These are phyloP conservation scores for Radiomyces spectabilis DNA, from an alignment of 192 early-diverging fungal species.

Conservation along the genomic window DNA sequence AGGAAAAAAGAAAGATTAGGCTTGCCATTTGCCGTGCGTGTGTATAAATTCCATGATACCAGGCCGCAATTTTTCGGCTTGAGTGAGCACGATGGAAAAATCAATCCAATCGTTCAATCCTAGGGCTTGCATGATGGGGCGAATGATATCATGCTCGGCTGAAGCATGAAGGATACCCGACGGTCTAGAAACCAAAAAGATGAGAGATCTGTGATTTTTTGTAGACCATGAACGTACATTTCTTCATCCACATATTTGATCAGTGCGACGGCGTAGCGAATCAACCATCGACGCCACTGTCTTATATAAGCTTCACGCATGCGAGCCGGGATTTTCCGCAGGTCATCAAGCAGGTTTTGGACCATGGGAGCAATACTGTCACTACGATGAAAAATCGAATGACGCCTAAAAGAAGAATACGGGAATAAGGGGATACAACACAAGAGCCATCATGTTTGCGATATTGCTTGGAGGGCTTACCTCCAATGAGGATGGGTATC, in stretches of 20 bases:
- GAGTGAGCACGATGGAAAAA: slow-evolving; percentile 36
- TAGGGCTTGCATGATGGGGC: slow-evolving; percentile 13
- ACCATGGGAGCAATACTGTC: slow-evolving; percentile 34
- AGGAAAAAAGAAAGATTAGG: too few species aligned
- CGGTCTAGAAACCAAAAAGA: too few species aligned
- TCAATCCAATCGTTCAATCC: slow-evolving; percentile 23
- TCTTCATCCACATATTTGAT: slow-evolving; percentile 34
- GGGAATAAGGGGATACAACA: neutral
- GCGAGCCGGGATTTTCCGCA: slow-evolving; percentile 26
- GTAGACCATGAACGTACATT: too few species aligned
- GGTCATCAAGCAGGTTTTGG: slow-evolving; percentile 33
- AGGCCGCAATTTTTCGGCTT: slow-evolving; percentile 38
- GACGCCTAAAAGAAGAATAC: slow-evolving; percentile 23
- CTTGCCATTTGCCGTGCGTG: too few species aligned
- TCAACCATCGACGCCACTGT: slow-evolving; percentile 38
- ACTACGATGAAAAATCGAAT: slow-evolving; percentile 25
- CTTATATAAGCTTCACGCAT: slow-evolving; percentile 43
- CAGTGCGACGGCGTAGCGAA: slow-evolving; percentile 31
- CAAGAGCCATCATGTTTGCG: neutral
- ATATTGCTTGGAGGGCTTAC: too few species aligned
- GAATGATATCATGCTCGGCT: slow-evolving; percentile 6
- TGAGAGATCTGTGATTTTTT: too few species aligned
- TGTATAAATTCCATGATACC: slow-evolving; percentile 38
- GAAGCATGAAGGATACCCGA: too few species aligned
- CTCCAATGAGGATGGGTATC: neutral